Conservation (phyloP, 805 yeast genomes). For the Wickerhamiella azymoides region DNA sequence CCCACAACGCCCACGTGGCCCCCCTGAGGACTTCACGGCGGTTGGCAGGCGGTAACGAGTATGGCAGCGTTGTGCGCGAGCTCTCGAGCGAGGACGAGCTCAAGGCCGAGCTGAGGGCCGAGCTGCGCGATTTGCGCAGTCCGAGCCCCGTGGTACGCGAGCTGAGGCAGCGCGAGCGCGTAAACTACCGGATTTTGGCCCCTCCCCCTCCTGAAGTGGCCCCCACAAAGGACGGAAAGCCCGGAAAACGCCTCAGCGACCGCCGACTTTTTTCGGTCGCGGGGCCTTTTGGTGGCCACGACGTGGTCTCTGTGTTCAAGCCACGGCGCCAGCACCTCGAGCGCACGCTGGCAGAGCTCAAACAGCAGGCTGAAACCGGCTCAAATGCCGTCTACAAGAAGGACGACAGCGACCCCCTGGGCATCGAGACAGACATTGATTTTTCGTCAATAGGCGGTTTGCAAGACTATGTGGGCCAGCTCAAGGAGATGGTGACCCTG, state of each 20-base stretch:
- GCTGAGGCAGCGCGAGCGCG: conserved; percentile 17
- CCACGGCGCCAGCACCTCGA: conserved; percentile 9
- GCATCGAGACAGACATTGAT: conserved; percentile 74
- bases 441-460: conserved; percentile 83
- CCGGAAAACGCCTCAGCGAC: not conserved
- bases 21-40: not conserved
- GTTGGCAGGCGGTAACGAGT: not conserved
- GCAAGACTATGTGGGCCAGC: conserved; percentile 75
- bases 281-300: conserved; percentile 97
- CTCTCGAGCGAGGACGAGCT: conserved; percentile 11
- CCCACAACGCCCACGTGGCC: not conserved
- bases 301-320: conserved; percentile 61
- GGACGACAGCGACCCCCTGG: conserved; percentile 58
- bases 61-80: conserved; percentile 3
- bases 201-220: conserved; percentile 19
- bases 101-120: conserved; percentile 14
- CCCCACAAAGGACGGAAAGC: not conserved
- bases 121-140: conserved; percentile 15
- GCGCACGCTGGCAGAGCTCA: conserved; percentile 5
- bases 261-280: conserved; percentile 80
- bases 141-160: conserved; percentile 14
- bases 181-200: conserved; percentile 19
- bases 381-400: conserved; percentile 29
- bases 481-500: conserved; percentile 92
- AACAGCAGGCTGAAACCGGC: not conserved